Percentiles rank a stretch among this genome's conserved stretches.
Evolutionary conservation across 2,329 filamentous ascomycete species (phyloP).

Genomic region (Huntiella decipiens): DNA sequence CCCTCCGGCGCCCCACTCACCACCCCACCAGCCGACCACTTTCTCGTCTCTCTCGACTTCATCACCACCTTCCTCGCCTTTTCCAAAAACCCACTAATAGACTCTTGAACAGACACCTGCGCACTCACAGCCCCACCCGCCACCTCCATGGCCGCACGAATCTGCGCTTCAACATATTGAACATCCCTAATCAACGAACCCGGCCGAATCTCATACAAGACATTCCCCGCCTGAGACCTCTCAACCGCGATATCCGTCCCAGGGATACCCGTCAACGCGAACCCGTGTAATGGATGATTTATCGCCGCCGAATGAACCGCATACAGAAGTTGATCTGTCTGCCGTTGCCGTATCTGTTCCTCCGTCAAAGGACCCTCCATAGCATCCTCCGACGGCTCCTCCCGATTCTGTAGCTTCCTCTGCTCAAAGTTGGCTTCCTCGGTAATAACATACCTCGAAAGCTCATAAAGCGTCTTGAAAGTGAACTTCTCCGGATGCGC

Average conservation of each 20-base stretch:
- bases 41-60: slow-evolving; percentile 28
- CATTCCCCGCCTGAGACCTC: slow-evolving; percentile 16
- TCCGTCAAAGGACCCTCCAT: neutral
- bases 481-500: too few relatives aligned
- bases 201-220: slow-evolving; percentile 39
- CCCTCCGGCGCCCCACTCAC: slow-evolving; percentile 22
- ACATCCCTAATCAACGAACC: slow-evolving; percentile 17
- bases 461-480: too few relatives aligned
- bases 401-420: neutral
- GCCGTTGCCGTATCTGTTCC: slow-evolving; percentile 15
- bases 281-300: slow-evolving; percentile 36
- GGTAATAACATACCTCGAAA: too few relatives aligned
- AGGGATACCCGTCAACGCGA: slow-evolving; percentile 28
- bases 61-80: slow-evolving; percentile 32
- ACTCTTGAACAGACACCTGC: neutral
- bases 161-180: slow-evolving; percentile 17
- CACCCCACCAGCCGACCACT: neutral
- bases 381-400: neutral
- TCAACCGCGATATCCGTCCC: slow-evolving; percentile 14
- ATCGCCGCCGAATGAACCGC: slow-evolving; percentile 49
- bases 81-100: slow-evolving; percentile 26
- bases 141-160: slow-evolving; percentile 14
- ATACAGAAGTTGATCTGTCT: slow-evolving; percentile 32
- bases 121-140: neutral
- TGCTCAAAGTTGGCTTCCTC: too few relatives aligned